phyloP scores from a whole-genome alignment of 371 early-diverging fungal species.

The Mortierella sp. region DNA sequence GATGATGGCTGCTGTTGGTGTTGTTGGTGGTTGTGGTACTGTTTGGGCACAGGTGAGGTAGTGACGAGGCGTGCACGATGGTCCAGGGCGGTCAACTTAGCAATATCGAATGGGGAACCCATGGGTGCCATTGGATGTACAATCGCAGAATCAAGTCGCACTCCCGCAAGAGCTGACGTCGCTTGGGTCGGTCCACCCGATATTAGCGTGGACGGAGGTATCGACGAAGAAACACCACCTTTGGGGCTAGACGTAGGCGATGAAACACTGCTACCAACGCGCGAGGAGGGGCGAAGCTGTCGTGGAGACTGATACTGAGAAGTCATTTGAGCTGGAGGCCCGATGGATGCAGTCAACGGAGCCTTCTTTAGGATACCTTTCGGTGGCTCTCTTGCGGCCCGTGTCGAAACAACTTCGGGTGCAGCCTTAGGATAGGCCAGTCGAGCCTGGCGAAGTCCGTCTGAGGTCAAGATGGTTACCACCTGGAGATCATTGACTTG shows the following conservation, averaged over 20 bases:
- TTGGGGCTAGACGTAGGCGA: no score
- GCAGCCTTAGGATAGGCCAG: conserved; percentile 16
- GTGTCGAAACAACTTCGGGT: conserved; percentile 2
- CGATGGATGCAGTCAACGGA: no score
- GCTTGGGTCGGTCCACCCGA: no score
- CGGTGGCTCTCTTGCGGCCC: not conserved
- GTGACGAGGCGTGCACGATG: conserved; percentile 24
- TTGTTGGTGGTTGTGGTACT: conserved; percentile 11
- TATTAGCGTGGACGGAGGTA: no score
- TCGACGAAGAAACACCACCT: no score
- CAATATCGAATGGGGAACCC: not conserved
- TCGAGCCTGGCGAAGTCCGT: conserved; percentile 15
- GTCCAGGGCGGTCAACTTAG: not conserved
- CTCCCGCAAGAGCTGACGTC: no score
- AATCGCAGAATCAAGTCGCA: not conserved
- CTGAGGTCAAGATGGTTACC: conserved; percentile 18
- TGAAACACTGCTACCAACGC: no score
- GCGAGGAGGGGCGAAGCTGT: no score
- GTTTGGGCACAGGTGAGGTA: conserved; percentile 9
- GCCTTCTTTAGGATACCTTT: conserved; percentile 35
- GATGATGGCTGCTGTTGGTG: not conserved
- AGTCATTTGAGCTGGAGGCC: no score
- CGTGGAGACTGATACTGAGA: no score
- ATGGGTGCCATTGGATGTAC: conserved; percentile 10
- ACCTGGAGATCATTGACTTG: not conserved